Conservation (phyloP, 2,329 filamentous ascomycete species). For the Gnomoniopsis smithogilvyi region DNA sequence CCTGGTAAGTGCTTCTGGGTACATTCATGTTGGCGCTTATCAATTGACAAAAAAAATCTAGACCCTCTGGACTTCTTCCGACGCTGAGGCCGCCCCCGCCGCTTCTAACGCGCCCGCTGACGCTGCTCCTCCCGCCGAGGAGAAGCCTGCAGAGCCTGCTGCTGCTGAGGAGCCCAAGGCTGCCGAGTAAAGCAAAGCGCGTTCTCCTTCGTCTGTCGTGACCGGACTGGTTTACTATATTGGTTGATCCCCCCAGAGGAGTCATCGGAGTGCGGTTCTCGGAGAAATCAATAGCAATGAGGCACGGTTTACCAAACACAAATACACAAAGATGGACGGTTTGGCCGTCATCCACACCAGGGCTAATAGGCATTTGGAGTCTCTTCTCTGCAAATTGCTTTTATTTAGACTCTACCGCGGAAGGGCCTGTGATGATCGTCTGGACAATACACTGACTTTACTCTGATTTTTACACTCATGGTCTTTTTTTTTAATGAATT, state of each 20-base stretch:
- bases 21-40: neutral
- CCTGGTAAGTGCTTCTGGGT: slow-evolving; percentile 58
- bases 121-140: slow-evolving; percentile 47
- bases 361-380: slow-evolving; percentile 45
- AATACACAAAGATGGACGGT: slow-evolving; percentile 38
- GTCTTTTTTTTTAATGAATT: slow-evolving; percentile 7
- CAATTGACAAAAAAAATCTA: slow-evolving; percentile 39
- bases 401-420: slow-evolving; percentile 54
- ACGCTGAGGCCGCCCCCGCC: slow-evolving; percentile 75
- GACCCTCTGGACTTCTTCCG: slow-evolving; percentile 99
- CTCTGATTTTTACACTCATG: slow-evolving; percentile 12
- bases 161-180: slow-evolving; percentile 66
- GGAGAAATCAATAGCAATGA: slow-evolving; percentile 45
- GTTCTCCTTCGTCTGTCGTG: slow-evolving; percentile 35
- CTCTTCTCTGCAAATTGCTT: slow-evolving; percentile 40
- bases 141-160: slow-evolving; percentile 50
- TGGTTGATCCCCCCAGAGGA: slow-evolving; percentile 44
- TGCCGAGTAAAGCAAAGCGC: slow-evolving; percentile 48
- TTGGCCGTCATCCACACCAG: slow-evolving; percentile 34
- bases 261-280: slow-evolving; percentile 59
- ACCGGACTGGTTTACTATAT: slow-evolving; percentile 38
- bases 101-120: slow-evolving; percentile 41
- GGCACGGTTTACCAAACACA: slow-evolving; percentile 51
- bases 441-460: slow-evolving; percentile 53
- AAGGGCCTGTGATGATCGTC: slow-evolving; percentile 38